Conservation (phyloP, 2,329 filamentous ascomycete species). For the Talaromyces funiculosus region DNA sequence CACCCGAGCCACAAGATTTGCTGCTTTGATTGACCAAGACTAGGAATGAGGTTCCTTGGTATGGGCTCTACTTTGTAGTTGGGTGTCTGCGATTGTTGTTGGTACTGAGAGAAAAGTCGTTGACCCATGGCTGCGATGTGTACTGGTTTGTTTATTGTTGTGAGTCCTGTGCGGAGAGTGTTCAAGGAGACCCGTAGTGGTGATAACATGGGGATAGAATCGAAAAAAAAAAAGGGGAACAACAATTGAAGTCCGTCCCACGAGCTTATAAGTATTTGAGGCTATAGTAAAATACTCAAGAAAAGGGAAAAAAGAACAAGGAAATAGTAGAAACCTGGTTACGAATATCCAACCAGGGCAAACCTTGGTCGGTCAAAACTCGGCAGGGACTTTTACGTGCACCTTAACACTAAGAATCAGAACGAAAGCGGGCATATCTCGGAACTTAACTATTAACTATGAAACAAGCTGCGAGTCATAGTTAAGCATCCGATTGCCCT, state of each 20-base stretch:
- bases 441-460: no score
- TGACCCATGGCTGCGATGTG: conserved; percentile 4
- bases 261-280: not conserved
- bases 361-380: not conserved
- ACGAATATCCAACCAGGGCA: not conserved
- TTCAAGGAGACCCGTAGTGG: not conserved
- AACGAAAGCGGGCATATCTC: not conserved
- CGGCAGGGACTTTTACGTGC: not conserved
- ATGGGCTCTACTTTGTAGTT: conserved; percentile 6
- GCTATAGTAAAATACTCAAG: not conserved
- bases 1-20: conserved; percentile 12
- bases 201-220: not conserved
- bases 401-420: not conserved
- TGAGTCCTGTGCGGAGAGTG: not conserved
- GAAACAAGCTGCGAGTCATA: not conserved
- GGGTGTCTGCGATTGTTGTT: not conserved
- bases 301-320: not conserved
- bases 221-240: no score
- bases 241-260: not conserved
- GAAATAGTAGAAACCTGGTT: not conserved
- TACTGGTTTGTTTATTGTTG: not conserved
- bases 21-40: conserved; percentile 4
- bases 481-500: not conserved
- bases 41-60: conserved; percentile 1
- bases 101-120: conserved; percentile 5